Conservation (phyloP, 495 filamentous ascomycete genomes). For the Jackrogersella minutella region DNA sequence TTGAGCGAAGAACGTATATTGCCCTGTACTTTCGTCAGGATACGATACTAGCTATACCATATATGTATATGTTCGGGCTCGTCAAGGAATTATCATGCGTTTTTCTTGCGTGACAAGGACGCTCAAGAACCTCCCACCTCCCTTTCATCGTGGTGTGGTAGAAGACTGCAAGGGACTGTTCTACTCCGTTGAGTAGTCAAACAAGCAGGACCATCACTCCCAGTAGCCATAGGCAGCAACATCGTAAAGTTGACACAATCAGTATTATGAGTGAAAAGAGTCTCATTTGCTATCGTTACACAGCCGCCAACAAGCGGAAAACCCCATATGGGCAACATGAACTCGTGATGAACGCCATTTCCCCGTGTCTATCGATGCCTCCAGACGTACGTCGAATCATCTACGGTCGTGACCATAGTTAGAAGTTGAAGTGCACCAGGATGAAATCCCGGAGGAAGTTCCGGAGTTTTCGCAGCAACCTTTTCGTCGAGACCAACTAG, state of each 20-base stretch:
- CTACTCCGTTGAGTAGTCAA: neutral
- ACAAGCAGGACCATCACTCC: neutral
- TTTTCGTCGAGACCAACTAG: conserved; percentile 37
- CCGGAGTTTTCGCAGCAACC: neutral
- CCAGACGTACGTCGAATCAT: neutral
- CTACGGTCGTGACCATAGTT: neutral
- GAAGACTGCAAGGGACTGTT: neutral
- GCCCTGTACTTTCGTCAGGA: too few relatives aligned
- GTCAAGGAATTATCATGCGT: too few relatives aligned
- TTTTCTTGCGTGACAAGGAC: too few relatives aligned
- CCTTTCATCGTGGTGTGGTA: too few relatives aligned
- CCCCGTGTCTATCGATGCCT: conserved; percentile 1
- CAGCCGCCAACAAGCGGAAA: conserved; percentile 2
- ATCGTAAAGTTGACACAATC: neutral
- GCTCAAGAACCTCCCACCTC: too few relatives aligned
- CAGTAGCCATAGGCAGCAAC: neutral
- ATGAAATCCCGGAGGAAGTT: too few relatives aligned
- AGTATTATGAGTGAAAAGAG: conserved; percentile 7
- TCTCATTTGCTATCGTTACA: conserved; percentile 33
- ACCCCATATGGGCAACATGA: neutral
- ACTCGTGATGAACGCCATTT: conserved; percentile 6
- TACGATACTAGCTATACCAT: too few relatives aligned
- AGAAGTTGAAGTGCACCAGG: neutral
- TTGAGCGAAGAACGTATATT: too few relatives aligned
- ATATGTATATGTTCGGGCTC: too few relatives aligned